Evolutionary conservation across 2,329 filamentous ascomycete species (phyloP), one percentile per base, ranked within the genome.

Genomic region (Leptosphaerulina australis): DNA sequence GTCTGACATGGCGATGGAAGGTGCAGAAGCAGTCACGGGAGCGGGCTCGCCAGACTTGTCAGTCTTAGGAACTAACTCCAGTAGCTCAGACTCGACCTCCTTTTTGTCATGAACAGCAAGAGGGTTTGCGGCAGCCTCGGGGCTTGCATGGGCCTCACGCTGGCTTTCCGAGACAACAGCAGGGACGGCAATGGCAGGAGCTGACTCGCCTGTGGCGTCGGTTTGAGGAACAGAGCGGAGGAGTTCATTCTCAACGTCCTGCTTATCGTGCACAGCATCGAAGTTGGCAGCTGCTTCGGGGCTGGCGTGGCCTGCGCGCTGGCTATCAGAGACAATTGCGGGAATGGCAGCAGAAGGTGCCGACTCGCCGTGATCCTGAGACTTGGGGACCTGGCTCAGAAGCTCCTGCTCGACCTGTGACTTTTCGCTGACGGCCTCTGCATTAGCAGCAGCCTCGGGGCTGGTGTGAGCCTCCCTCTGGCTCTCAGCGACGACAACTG

Each of bases 101-200:
- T 81, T 83, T 82, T 91, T 91, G 64, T 89, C 88, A 56, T 79
- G 73, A 12, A 91, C 86, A 64, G 87, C 86, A 30, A 81, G 77
- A 26, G 82, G 76, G 46, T 83, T 77, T 18, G 80, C 85, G 59
- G 85, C 85, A 18, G 88, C 87, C 68, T 90, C 88, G 10, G 87
- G 83, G 15, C 78, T 76, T 25, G 78, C 77, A 44, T 83, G 73
- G 8, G 87, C 86, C 65, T 84, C 81, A 58, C 83, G 77, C 68
- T 91, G 87, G 74, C 86, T 89, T 63, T 90, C 83, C 67, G 83
- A 85, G 47, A 91, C 50, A 14, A 50, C 38, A 14, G 60, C 58
- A 10, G 56, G 53, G 11, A 59, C 50, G 12, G 50, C 50, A 17
- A 63, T 29, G 3, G 51, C 55, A n/a, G 62, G 62, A 28, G 62